Conservation (phyloP, 2,329 filamentous ascomycete genomes). For the Trematosphaeria pertusa region DNA sequence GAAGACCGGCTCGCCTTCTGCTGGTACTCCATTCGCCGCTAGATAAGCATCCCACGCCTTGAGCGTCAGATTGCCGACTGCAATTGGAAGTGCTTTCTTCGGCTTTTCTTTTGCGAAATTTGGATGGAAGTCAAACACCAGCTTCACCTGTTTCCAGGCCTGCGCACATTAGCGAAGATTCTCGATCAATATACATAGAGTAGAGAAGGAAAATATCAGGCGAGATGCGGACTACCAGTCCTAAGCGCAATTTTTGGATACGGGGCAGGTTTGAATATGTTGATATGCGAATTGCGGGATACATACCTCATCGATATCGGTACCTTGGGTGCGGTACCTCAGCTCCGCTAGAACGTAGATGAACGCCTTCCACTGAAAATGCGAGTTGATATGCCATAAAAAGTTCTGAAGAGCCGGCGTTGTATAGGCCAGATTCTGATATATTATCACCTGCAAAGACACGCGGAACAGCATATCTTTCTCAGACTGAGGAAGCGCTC, state of each 20-base stretch:
- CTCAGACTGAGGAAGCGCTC: constrained; percentile 39
- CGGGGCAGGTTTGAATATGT: no score
- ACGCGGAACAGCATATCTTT: constrained; percentile 50
- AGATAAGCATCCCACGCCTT: constrained; percentile 53
- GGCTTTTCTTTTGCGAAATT: constrained; percentile 46
- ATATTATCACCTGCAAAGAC: constrained; percentile 50
- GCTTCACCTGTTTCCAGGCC: constrained; percentile 57
- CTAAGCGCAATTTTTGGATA: no score
- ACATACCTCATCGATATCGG: constrained; percentile 35
- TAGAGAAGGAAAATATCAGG: no score
- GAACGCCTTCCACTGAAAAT: constrained; percentile 61
- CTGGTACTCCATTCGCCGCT: constrained; percentile 12
- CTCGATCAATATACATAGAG: no score
- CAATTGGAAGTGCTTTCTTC: constrained; percentile 51
- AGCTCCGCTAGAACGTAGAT: constrained; percentile 55
- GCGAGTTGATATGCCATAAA: constrained; percentile 54
- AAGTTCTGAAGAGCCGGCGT: constrained; percentile 51
- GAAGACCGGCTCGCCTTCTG: constrained; percentile 26
- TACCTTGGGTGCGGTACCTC: constrained; percentile 29
- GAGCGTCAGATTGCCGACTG: constrained; percentile 52
- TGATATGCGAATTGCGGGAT: no score
- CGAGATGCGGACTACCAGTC: no score
- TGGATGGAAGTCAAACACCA: constrained; percentile 53
- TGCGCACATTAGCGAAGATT: no score
- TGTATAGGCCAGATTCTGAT: constrained; percentile 50